These are phyloP conservation scores for Ascochyta koolunga DNA, from an alignment of 2,329 filamentous ascomycete species.

Conservation along the genomic window DNA sequence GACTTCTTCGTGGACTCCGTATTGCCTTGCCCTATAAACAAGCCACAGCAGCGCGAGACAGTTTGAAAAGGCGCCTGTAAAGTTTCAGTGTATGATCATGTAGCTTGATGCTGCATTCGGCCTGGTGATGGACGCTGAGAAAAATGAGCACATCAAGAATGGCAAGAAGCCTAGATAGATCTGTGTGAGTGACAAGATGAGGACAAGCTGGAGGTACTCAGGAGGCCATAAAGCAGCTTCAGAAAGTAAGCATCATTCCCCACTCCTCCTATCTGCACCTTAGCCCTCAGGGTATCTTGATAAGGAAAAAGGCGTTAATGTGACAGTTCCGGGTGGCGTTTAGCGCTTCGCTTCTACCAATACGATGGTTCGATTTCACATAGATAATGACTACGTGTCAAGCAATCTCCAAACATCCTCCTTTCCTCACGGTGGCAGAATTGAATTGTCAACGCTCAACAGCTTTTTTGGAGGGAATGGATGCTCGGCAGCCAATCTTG, in stretches of 20 bases:
- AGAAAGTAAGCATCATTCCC: too few relatives aligned
- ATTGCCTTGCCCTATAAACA: conserved; percentile 42
- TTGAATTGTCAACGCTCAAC: not conserved
- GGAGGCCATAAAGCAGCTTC: too few relatives aligned
- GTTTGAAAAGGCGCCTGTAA: conserved; percentile 50
- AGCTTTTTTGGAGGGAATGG: not conserved
- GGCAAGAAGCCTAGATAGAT: conserved; percentile 48
- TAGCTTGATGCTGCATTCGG: conserved; percentile 51
- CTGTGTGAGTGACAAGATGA: conserved; percentile 52
- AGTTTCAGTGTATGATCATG: conserved; percentile 52
- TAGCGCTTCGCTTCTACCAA: too few relatives aligned
- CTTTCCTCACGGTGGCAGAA: not conserved
- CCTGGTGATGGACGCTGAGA: conserved; percentile 54
- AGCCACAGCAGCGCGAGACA: conserved; percentile 40
- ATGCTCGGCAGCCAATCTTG: not conserved
- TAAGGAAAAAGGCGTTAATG: too few relatives aligned
- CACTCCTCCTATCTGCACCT: too few relatives aligned
- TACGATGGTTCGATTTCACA: too few relatives aligned
- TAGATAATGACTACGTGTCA: not conserved
- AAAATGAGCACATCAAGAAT: conserved; percentile 47
- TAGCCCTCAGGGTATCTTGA: too few relatives aligned
- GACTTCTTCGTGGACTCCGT: too few relatives aligned
- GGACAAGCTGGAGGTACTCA: too few relatives aligned
- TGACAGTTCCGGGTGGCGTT: too few relatives aligned
- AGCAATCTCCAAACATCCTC: not conserved